Evolutionary conservation across 2,329 filamentous ascomycete species (phyloP), one percentile per base, ranked within the genome.

Genomic region (Rhynchosporium agropyri): DNA sequence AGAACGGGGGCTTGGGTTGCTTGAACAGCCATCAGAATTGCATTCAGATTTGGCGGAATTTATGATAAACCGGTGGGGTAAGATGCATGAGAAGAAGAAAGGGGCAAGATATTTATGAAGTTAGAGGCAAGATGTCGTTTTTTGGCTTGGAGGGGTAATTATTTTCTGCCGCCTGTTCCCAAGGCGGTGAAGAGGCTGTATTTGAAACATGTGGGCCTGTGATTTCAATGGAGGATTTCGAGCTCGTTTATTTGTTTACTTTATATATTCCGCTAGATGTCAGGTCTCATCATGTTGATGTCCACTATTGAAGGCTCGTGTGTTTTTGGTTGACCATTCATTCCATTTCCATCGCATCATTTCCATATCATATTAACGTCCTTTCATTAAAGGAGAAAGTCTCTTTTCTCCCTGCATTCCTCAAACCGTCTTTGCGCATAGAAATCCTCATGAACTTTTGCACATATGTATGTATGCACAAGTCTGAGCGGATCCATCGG

Each of bases 1-100:
- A 89, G 81, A 36, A 86, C 82, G 3, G 86, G 86, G 8, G 86
- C 73, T 13, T 81, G 78, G 40, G 78, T 79, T 36, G 84, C 79
- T 63, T 75, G 72, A 10, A 20, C 1, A 20, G 54, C 28, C 15
- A 28, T 46, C 9, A 56, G 45, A n/a, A 10, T 26, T 28, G 5
- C 13, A 1, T 6, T 31, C 31, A 4, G 33, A 10, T 1, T 10
- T 5, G 3, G 48, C 15, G 26, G 13, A 33, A 10, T 29, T 33
- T 26, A 26, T 33, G 48, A 3, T 12, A 2, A 50, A 36, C 2
- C 33, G 9, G 33, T 36, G 9, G 33, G 33, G 1, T 10, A 10
- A 36, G 20, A 20, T 20, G 20, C 20, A 20, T 20, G 42, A 45
- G 12, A 43, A 4, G 40, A 43, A 43, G 40, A 10, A 43, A 43